Percentiles rank a stretch among this genome's conserved stretches.
Conservation (phyloP, 176 grass and related monocot species). For the Eragrostis curvula region DNA sequence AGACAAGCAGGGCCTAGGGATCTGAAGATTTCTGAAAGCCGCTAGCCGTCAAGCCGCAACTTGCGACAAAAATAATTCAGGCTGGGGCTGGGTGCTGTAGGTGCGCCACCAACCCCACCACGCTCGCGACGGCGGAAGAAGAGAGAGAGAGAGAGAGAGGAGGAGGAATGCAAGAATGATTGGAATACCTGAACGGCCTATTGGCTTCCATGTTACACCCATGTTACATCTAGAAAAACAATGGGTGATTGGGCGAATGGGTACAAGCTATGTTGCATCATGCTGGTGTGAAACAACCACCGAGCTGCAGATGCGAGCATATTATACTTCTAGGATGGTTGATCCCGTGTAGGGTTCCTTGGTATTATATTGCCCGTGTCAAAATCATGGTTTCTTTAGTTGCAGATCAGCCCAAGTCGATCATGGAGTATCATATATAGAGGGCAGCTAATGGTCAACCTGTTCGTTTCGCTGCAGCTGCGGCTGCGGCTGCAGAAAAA, state of each 20-base stretch:
- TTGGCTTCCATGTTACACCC: constrained; percentile 49
- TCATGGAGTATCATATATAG: neutral
- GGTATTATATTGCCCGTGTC: constrained; percentile 25
- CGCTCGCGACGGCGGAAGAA: neutral
- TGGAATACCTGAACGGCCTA: constrained; percentile 32
- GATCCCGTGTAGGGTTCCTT: too few species aligned
- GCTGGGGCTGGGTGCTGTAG: neutral
- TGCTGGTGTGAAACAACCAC: constrained; percentile 32
- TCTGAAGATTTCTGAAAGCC: constrained; percentile 21
- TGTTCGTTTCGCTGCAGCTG: too few species aligned
- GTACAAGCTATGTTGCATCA: constrained; percentile 33
- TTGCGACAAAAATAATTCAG: neutral
- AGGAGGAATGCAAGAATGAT: constrained; percentile 27
- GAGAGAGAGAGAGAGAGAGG: neutral
- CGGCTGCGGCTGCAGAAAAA: too few species aligned
- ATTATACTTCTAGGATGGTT: constrained; percentile 28
- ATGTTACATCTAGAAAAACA: constrained; percentile 18
- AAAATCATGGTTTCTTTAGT: constrained; percentile 35
- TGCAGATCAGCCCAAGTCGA: constrained; percentile 14
- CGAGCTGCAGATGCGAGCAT: constrained; percentile 30
- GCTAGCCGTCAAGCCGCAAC: constrained; percentile 13
- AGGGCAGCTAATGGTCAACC: too few species aligned
- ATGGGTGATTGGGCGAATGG: neutral
- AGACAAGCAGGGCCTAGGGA: constrained; percentile 31
- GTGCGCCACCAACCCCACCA: constrained; percentile 46